Base-by-base conservation (phyloP, 805 yeast species). In the Lipomyces sp. region DNA sequence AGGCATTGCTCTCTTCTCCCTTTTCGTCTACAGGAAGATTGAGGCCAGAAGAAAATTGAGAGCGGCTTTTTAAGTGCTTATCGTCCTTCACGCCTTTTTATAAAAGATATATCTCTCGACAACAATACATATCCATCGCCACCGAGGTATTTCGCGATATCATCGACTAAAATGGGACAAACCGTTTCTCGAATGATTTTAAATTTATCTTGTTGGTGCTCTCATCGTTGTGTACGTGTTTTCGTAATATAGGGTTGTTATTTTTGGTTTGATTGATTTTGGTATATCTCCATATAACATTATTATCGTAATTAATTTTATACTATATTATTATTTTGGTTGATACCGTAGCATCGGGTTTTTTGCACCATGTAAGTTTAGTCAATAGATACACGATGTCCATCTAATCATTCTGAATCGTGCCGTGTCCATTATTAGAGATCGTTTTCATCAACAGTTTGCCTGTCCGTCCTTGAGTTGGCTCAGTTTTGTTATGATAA, bases 1-100 rank as follows among this genome's bases (percentile, higher is more conserved):
- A 77, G 84, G 83, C 67, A 71, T 74, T 70, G 81, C 78, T 69
- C 72, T 83, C 64, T 65, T 73, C 69, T 78, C 77, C 74, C 75
- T 81, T 67, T 74, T 76, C 71, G 69, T 79, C 74, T 77, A 76
- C 67, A 82, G 81, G 81, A 77, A 75, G 71, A 54, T 81, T 69
- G 79, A 79, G 76, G 80, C 80, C 45, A 81, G 76, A 75, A 82
- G 81, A 77, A 70, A 51, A 59, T 63, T 72, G 61, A 62, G 73
- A 37, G 54, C 59, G 18, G 71, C 69, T 34, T 69, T 65, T 67
- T 69, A 69, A 69, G 53, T 6, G n/a, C 34, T 3, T 24, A 30
- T 3, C 18, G 7, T 18, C 24, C 18, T 42, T 3, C 48, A 6
- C 8, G n/a, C 29, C 18, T n/a, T 2, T 1, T 6, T 24, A n/a